These are phyloP conservation scores for Metschnikowia cerradonensis DNA, from an alignment of 805 yeast genomes.

Conservation along the genomic window DNA sequence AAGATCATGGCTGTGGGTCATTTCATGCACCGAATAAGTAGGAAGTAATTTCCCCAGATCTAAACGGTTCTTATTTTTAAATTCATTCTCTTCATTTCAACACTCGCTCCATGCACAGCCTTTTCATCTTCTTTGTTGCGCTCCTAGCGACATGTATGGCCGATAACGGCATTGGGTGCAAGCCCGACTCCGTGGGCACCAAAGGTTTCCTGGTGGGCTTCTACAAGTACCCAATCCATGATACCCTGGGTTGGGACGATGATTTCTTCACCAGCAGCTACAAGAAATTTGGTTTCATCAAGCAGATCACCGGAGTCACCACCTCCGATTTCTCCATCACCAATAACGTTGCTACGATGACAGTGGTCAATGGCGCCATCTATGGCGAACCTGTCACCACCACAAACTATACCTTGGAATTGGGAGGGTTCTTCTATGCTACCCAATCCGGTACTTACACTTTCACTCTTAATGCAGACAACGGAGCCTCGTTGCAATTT, in stretches of 20 bases:
- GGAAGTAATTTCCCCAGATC: background rate
- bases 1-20: background rate
- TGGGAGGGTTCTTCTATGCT: constrained; percentile 15
- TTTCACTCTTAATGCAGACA: constrained; percentile 14
- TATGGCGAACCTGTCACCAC: constrained; percentile 3
- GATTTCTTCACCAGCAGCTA: constrained; percentile 2
- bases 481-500: constrained; percentile 17
- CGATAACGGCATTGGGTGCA: background rate
- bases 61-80: background rate
- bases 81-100: background rate
- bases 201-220: constrained; percentile 9
- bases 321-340: constrained; percentile 1
- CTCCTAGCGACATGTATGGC: background rate
- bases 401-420: constrained; percentile 5
- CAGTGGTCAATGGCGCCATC: constrained; percentile 1
- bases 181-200: background rate
- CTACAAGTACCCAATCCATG: constrained; percentile 5
- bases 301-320: background rate
- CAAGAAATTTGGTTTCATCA: constrained; percentile 2
- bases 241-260: background rate
- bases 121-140: background rate
- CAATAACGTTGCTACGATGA: background rate
- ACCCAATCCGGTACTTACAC: constrained; percentile 11
- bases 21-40: background rate
- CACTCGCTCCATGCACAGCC: background rate